These are phyloP conservation scores for Galerina sulciceps DNA, from an alignment of 768 basidiomycete species.

Conservation along the genomic window DNA sequence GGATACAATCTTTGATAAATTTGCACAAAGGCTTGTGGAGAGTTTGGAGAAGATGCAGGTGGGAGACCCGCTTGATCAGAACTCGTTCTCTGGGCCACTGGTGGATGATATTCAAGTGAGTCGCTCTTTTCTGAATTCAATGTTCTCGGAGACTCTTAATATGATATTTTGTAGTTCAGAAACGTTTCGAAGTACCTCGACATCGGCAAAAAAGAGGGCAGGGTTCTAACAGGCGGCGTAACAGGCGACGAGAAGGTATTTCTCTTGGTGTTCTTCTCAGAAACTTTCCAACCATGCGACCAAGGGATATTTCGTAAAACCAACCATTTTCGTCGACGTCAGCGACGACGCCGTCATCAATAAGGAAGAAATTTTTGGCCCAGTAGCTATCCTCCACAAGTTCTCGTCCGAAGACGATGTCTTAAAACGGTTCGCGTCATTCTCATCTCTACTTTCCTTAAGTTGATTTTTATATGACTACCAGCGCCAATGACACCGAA, in stretches of 20 bases:
- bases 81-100: background rate
- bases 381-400: conserved; percentile 72
- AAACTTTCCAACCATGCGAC: too few relatives aligned
- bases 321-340: conserved; percentile 71
- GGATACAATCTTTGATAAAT: conserved; percentile 6
- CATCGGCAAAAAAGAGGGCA: conserved; percentile 6
- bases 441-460: too few relatives aligned
- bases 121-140: background rate
- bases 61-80: background rate
- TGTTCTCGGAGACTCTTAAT: background rate
- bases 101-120: conserved; percentile 4
- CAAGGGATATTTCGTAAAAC: conserved; percentile 71
- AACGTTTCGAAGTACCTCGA: conserved; percentile 5
- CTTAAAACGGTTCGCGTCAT: conserved; percentile 34
- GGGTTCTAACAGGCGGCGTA: background rate
- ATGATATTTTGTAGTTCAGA: background rate
- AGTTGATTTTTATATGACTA: background rate
- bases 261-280: background rate
- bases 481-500: conserved; percentile 69
- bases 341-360: conserved; percentile 71
- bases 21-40: background rate
- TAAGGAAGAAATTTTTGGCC: conserved; percentile 75
- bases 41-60: background rate
- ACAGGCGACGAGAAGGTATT: conserved; percentile 1
- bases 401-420: conserved; percentile 69